phyloP scores from a whole-genome alignment of 1,139 yeast genomes.

The Petasospora fabianii region DNA sequence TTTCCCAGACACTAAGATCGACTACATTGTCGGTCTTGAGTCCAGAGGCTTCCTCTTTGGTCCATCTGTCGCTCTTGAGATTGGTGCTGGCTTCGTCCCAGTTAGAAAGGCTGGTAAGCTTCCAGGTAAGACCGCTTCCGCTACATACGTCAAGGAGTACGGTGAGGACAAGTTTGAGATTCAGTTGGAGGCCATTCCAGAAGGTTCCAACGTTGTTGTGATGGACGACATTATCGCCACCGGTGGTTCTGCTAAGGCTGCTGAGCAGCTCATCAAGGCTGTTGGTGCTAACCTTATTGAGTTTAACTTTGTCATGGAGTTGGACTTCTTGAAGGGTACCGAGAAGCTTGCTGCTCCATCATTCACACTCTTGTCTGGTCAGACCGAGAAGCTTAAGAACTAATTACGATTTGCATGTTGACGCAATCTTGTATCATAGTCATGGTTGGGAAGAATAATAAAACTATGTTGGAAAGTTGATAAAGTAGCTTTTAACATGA shows the following conservation, averaged over 20 bases:
- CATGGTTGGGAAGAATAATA: too few species aligned
- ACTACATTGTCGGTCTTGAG: constrained; percentile 90
- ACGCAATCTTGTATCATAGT: background rate
- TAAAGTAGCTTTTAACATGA: too few species aligned
- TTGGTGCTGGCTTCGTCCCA: constrained; percentile 90
- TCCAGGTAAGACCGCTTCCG: constrained; percentile 78
- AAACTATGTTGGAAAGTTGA: too few species aligned
- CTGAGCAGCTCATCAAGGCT: constrained; percentile 75
- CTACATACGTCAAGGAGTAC: constrained; percentile 84
- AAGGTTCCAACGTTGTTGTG: constrained; percentile 75
- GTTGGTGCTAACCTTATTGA: constrained; percentile 70
- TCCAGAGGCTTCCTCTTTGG: constrained; percentile 97
- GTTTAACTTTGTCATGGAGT: constrained; percentile 86
- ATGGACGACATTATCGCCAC: constrained; percentile 98
- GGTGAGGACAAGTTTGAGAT: constrained; percentile 88
- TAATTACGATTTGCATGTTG: constrained; percentile 3
- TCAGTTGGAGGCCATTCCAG: constrained; percentile 77
- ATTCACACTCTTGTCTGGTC: constrained; percentile 84
- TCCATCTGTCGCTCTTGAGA: constrained; percentile 86
- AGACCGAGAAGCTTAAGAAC: constrained; percentile 44
- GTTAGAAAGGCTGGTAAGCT: constrained; percentile 93
- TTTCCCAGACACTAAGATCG: constrained; percentile 56
- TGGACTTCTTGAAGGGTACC: constrained; percentile 92
- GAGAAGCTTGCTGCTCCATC: constrained; percentile 81
- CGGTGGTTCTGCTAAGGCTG: constrained; percentile 94